Evolutionary conservation across 1,284 basidiomycete species (phyloP).

Genomic region (Apiotrichum sp.): DNA sequence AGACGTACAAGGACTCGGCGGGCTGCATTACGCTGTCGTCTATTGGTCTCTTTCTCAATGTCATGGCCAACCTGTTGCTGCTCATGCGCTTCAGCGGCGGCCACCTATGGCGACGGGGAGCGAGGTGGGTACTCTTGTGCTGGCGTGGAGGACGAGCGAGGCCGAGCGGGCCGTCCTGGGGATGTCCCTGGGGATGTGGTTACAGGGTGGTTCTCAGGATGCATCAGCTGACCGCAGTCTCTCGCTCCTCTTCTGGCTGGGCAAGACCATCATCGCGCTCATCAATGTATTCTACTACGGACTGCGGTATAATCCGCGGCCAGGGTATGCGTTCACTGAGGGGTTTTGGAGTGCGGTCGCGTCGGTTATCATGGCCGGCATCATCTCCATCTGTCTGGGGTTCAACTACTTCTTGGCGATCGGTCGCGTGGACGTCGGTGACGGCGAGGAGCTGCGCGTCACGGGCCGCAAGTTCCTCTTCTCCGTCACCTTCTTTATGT

Average conservation of each 20-base stretch:
- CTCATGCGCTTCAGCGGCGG: constrained; percentile 42
- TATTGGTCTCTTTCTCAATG: constrained; percentile 46
- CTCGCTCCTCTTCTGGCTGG: constrained; percentile 46
- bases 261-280: constrained; percentile 45
- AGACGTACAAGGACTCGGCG: constrained; percentile 28
- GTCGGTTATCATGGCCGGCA: constrained; percentile 40
- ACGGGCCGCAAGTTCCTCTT: constrained; percentile 48
- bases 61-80: constrained; percentile 48
- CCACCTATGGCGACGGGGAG: not conserved
- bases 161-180: no score
- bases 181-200: not conserved
- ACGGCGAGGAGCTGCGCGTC: constrained; percentile 31
- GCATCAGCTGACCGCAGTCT: constrained; percentile 16
- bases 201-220: constrained; percentile 2
- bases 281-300: constrained; percentile 46
- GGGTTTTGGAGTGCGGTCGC: constrained; percentile 50
- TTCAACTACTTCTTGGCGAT: constrained; percentile 45
- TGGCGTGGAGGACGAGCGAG: no score
- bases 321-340: constrained; percentile 38
- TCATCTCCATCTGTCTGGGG: constrained; percentile 42
- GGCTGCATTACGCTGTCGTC: constrained; percentile 45
- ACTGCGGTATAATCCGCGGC: constrained; percentile 22
- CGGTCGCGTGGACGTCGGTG: constrained; percentile 16
- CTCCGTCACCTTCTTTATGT: constrained; percentile 44
- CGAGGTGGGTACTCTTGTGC: not conserved